Evolutionary conservation across 768 basidiomycete species (phyloP).

Genomic region (Coprinellus micaceus): DNA sequence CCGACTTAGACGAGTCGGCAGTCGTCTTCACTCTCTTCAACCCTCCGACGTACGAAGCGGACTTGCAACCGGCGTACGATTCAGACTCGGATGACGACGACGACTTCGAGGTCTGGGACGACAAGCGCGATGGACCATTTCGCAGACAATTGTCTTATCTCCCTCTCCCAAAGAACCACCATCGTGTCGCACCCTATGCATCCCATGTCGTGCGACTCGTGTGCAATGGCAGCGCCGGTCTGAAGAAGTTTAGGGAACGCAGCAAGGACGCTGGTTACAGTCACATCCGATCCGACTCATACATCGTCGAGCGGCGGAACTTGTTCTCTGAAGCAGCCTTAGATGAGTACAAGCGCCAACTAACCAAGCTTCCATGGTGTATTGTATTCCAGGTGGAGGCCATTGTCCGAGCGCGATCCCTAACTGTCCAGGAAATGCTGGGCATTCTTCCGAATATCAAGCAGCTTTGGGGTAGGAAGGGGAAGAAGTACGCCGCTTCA

Average conservation of each 20-base stretch:
- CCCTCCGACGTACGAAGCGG: constrained; percentile 25
- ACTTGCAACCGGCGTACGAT: background rate
- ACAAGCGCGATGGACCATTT: background rate
- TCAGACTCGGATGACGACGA: too few species aligned
- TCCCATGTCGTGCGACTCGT: constrained; percentile 51
- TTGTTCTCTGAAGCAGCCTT: constrained; percentile 42
- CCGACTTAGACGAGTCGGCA: constrained; percentile 29
- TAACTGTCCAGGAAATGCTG: constrained; percentile 51
- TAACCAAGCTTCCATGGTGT: constrained; percentile 38
- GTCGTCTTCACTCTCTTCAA: constrained; percentile 42
- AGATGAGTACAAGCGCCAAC: constrained; percentile 27
- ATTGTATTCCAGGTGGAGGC: constrained; percentile 63
- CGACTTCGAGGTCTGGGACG: too few species aligned
- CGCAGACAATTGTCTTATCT: constrained; percentile 40
- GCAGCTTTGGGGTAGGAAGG: constrained; percentile 25
- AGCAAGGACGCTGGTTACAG: constrained; percentile 36
- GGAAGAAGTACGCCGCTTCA: constrained; percentile 31
- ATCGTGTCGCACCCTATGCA: constrained; percentile 46
- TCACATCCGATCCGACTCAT: constrained; percentile 30
- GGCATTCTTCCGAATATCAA: constrained; percentile 34
- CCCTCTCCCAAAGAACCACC: constrained; percentile 35
- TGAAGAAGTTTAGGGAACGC: constrained; percentile 36
- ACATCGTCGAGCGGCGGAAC: constrained; percentile 35
- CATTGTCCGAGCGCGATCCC: constrained; percentile 31
- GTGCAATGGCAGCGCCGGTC: constrained; percentile 31